Evolutionary conservation across 73 alveolate species (phyloP).

Genomic region (Blepharisma stoltei): DNA sequence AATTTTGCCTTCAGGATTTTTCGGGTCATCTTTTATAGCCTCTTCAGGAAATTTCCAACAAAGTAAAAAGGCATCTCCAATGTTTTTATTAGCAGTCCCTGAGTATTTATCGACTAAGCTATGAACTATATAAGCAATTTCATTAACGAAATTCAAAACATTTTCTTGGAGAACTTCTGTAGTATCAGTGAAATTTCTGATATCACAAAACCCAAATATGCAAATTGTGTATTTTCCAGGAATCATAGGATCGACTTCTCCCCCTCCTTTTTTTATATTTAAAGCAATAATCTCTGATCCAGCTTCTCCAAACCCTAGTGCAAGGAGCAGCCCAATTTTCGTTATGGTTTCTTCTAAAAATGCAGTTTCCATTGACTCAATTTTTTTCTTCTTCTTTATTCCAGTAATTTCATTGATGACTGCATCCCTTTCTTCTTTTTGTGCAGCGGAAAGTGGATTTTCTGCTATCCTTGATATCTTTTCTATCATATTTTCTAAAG

Average conservation of each 20-base stretch:
- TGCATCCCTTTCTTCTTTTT: conserved; percentile 73
- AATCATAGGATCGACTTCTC: conserved; percentile 93
- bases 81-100: conserved; percentile 90
- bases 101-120: conserved; percentile 68
- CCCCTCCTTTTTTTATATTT: conserved; percentile 80
- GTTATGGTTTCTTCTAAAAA: conserved; percentile 82
- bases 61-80: conserved; percentile 89
- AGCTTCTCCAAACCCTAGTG: conserved; percentile 85
- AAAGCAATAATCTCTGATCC: conserved; percentile 86
- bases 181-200: conserved; percentile 82
- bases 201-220: conserved; percentile 92
- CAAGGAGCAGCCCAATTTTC: conserved; percentile 76
- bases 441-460: conserved; percentile 87
- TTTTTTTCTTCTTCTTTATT: conserved; percentile 31
- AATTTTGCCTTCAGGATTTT: background rate
- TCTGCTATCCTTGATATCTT: conserved; percentile 79
- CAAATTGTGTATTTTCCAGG: conserved; percentile 93
- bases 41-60: conserved; percentile 73
- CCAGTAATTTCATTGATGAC: conserved; percentile 31
- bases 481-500: conserved; percentile 87
- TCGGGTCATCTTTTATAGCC: background rate
- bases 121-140: conserved; percentile 91
- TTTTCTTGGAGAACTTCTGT: conserved; percentile 90
- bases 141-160: conserved; percentile 88
- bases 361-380: conserved; percentile 64